Conservation (phyloP, 345 rosid genomes). For the Populus alba region DNA sequence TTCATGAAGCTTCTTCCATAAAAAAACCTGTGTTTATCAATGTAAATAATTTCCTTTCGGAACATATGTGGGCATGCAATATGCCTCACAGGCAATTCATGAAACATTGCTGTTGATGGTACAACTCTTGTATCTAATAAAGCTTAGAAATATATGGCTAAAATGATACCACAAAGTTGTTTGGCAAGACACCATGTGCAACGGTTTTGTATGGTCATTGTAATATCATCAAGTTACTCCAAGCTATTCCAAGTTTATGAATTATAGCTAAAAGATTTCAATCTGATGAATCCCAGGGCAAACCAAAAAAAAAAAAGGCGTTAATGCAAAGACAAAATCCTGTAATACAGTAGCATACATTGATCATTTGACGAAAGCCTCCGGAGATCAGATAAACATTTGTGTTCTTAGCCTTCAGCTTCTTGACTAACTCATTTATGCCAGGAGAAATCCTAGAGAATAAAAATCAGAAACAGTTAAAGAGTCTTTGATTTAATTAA, state of each 20-base stretch:
- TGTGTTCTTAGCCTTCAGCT: conserved; percentile 59
- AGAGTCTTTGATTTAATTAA: not conserved
- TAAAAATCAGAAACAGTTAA: not conserved
- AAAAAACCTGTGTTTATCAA: not conserved
- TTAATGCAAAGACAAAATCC: not conserved
- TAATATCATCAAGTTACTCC: not conserved
- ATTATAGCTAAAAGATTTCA: not conserved
- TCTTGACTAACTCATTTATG: conserved; percentile 68
- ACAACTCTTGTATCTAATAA: no score
- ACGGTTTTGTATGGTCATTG: not conserved
- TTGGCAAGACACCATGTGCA: not conserved
- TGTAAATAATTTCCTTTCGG: not conserved
- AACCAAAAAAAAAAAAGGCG: not conserved
- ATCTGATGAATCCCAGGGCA: not conserved
- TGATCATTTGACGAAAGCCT: conserved; percentile 97
- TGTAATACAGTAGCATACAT: conserved; percentile 44
- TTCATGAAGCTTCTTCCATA: not conserved
- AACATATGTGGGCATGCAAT: not conserved
- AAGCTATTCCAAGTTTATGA: not conserved
- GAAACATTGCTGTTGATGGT: no score
- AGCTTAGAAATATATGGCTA: no score
- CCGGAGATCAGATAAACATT: conserved; percentile 85
- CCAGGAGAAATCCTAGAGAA: conserved; percentile 71
- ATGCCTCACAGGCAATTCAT: not conserved
- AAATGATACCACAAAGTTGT: not conserved